Evolutionary conservation across 2,329 filamentous ascomycete genomes (phyloP), one percentile per base, ranked within the genome.

Genomic region (Fusarium sp.): DNA sequence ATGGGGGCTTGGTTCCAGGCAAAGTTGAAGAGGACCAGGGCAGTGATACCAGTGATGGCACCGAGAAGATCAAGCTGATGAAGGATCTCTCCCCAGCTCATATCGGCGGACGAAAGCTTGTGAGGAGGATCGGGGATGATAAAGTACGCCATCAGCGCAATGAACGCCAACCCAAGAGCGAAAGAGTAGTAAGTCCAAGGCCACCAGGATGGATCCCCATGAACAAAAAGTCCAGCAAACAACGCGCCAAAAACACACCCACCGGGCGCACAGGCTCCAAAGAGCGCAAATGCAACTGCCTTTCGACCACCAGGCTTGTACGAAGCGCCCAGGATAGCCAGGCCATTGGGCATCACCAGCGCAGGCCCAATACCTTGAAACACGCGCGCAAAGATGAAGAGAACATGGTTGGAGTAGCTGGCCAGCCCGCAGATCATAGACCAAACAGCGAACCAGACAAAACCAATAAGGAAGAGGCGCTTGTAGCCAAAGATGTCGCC

Each of bases 1-100:
- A 88, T 82, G 0, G 89, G 86, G 0, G 88, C 90, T 76, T 92
- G 90, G 65, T 91, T 92, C 89, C 89, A 92, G 1, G 90, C 88
- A 73, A 92, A 89, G 77, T 91, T 92, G 80, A 92, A 85, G 24
- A 93, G 82, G 0, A 91, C 83, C 30, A 93, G 81, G 0, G 86
- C 86, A 0, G 83, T 81, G 24, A 92, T 83, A 3, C 90, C 90
- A 2, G 81, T 74, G 2, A 81, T 36, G 0, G 81, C 82, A 2
- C 84, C 85, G 0, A 79, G 79, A 13, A 85, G 63, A 42, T 87
- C 85, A 8, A 86, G 78, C 16, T 80, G 78, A 2, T 69, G 62
- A 8, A 80, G 55, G 36, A 77, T 78, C 13, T 73, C 73, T 8
- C 47, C 20, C 35, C 63, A 72, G 3, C 41, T 61, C 62, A 77